A percentile compares a stretch with the other conserved stretches of the same genome.
These are phyloP conservation scores for Silene uniflora DNA, from an alignment of 148 eudicot genomes.

Conservation along the genomic window DNA sequence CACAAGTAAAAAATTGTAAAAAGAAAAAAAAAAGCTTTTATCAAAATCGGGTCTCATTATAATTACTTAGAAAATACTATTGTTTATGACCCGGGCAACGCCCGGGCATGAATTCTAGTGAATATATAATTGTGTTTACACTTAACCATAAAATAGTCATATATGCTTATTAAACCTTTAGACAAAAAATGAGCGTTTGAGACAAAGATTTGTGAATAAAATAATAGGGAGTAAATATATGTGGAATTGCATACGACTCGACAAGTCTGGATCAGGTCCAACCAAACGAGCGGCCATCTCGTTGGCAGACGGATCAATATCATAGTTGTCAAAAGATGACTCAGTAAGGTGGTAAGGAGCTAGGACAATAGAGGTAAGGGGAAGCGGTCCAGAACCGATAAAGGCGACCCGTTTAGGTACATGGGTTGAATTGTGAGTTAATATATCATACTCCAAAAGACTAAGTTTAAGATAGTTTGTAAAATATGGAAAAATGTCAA, in stretches of 20 bases:
- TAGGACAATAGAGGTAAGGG: conserved; percentile 74
- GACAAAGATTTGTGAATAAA: too few species aligned
- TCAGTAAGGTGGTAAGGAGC: conserved; percentile 58
- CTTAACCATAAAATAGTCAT: too few species aligned
- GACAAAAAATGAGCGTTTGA: too few species aligned
- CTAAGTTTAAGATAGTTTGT: conserved; percentile 73
- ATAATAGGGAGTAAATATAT: too few species aligned
- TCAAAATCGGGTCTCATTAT: too few species aligned
- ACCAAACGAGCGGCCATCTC: conserved; percentile 58
- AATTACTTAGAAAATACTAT: too few species aligned
- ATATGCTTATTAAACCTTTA: too few species aligned
- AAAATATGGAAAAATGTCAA: conserved; percentile 69
- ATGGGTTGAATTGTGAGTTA: conserved; percentile 31
- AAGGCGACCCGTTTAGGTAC: conserved; percentile 58
- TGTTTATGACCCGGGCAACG: too few species aligned
- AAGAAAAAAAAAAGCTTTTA: too few species aligned
- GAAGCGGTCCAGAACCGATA: conserved; percentile 88
- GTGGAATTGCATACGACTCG: conserved; percentile 66
- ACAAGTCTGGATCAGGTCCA: conserved; percentile 55
- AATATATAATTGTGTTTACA: too few species aligned
- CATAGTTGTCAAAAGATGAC: conserved; percentile 77
- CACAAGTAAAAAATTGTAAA: too few species aligned
- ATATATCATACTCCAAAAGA: conserved; percentile 54
- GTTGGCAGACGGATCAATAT: conserved; percentile 64
- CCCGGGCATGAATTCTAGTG: too few species aligned